Percentiles rank a stretch among this genome's conserved stretches.
phyloP scores from a whole-genome alignment of 192 early-diverging fungal genomes.

The Coemansia sp. region DNA sequence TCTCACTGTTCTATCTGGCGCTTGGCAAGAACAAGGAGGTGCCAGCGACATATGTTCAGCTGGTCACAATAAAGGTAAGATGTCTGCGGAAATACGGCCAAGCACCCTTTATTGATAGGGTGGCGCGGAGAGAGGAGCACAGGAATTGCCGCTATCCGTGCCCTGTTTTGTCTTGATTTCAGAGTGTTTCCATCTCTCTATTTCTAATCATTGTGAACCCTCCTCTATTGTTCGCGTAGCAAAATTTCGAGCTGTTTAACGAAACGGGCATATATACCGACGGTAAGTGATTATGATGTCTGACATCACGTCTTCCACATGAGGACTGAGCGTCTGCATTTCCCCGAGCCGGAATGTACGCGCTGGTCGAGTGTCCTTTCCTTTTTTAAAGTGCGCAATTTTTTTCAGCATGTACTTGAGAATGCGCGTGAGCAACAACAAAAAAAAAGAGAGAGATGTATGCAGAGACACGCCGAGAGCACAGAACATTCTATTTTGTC shows the following conservation, averaged over 20 bases:
- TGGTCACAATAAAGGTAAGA: slow-evolving; percentile 66
- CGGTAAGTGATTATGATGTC: slow-evolving; percentile 37
- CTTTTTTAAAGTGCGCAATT: neutral
- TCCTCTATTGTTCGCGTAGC: slow-evolving; percentile 37
- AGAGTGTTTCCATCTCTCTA: neutral
- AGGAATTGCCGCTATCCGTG: too few species aligned
- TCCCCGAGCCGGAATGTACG: too few species aligned
- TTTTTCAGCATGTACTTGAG: neutral
- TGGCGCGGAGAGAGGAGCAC: neutral
- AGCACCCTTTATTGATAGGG: neutral
- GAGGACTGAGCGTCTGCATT: too few species aligned
- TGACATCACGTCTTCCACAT: neutral
- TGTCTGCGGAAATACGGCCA: neutral
- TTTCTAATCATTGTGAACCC: neutral
- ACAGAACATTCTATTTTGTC: slow-evolving; percentile 9
- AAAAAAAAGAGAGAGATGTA: neutral
- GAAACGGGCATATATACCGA: slow-evolving; percentile 61
- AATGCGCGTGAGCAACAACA: neutral
- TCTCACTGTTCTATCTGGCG: slow-evolving; percentile 75
- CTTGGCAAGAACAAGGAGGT: slow-evolving; percentile 74
- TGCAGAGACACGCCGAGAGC: neutral
- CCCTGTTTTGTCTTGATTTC: neutral
- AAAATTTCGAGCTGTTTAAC: slow-evolving; percentile 61
- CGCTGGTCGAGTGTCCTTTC: too few species aligned
- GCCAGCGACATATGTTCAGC: slow-evolving; percentile 73